Conservation (phyloP, 345 rosid genomes). For the Adansonia digitata region DNA sequence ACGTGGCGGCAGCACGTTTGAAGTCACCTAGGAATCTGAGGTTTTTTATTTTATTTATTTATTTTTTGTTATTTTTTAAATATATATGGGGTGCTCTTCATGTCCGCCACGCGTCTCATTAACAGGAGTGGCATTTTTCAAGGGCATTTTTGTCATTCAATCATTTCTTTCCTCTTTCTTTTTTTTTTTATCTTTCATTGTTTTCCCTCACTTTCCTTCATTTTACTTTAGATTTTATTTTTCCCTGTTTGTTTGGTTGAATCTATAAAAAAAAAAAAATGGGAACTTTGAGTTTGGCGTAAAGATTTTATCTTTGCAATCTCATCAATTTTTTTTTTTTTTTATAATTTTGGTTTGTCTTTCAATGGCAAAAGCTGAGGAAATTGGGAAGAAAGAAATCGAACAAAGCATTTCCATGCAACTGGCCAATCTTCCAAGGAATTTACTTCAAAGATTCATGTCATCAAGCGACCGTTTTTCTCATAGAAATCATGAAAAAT, state of each 20-base stretch:
- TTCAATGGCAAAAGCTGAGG: conserved; percentile 34
- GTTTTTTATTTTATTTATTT: background rate
- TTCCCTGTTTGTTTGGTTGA: background rate
- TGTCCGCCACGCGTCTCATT: conserved; percentile 34
- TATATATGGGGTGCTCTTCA: conserved; percentile 14
- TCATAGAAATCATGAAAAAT: conserved; percentile 6
- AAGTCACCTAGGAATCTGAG: conserved; percentile 30
- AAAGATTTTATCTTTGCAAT: background rate
- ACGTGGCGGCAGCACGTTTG: conserved; percentile 25
- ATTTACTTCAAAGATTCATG: conserved; percentile 41
- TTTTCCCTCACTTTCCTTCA: background rate
- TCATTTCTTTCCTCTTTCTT: background rate
- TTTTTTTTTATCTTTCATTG: background rate
- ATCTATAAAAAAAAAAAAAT: background rate
- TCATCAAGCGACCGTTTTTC: conserved; percentile 21
- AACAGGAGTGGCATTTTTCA: background rate
- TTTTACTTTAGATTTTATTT: background rate
- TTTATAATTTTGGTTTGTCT: background rate
- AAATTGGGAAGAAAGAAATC: conserved; percentile 23
- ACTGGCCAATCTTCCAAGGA: conserved; percentile 19
- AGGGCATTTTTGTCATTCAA: conserved; percentile 4
- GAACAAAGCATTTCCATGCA: conserved; percentile 21
- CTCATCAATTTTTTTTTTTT: background rate
- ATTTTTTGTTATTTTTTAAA: background rate
- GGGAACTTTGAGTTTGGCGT: conserved; percentile 16